phyloP scores from a whole-genome alignment of 2,329 filamentous ascomycete species.

The Metarhizium guizhouense region DNA sequence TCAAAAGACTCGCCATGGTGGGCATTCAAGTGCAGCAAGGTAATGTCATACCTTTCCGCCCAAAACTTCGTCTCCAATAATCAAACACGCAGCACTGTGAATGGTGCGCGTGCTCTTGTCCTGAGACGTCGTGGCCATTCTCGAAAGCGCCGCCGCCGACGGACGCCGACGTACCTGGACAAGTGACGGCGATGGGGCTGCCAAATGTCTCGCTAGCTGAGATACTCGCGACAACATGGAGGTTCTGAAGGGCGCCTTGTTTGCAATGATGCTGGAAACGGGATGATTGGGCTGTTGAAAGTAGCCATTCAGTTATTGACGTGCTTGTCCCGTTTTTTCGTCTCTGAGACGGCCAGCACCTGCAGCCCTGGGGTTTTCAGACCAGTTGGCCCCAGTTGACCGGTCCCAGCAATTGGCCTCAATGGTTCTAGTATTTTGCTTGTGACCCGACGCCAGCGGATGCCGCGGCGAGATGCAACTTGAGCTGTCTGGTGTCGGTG shows the following conservation, averaged over 20 bases:
- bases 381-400: too few species aligned
- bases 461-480: background rate
- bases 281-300: background rate
- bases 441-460: background rate
- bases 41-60: slow-evolving; percentile 71
- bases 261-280: slow-evolving; percentile 7
- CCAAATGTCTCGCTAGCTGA: slow-evolving; percentile 64
- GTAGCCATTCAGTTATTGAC: background rate
- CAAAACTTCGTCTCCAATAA: slow-evolving; percentile 95
- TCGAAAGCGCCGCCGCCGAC: slow-evolving; percentile 13
- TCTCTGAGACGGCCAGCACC: background rate
- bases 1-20: background rate
- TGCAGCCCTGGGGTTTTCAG: background rate
- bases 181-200: slow-evolving; percentile 23
- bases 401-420: too few species aligned
- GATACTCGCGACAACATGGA: slow-evolving; percentile 69
- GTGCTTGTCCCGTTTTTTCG: background rate
- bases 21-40: background rate
- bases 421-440: background rate
- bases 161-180: slow-evolving; percentile 14
- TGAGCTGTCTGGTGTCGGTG: background rate
- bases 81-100: slow-evolving; percentile 81
- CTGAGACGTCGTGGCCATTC: slow-evolving; percentile 31
- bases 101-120: slow-evolving; percentile 58
- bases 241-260: background rate